These are phyloP conservation scores for Ogataea ganodermae DNA, from an alignment of 805 yeast genomes.

Conservation along the genomic window DNA sequence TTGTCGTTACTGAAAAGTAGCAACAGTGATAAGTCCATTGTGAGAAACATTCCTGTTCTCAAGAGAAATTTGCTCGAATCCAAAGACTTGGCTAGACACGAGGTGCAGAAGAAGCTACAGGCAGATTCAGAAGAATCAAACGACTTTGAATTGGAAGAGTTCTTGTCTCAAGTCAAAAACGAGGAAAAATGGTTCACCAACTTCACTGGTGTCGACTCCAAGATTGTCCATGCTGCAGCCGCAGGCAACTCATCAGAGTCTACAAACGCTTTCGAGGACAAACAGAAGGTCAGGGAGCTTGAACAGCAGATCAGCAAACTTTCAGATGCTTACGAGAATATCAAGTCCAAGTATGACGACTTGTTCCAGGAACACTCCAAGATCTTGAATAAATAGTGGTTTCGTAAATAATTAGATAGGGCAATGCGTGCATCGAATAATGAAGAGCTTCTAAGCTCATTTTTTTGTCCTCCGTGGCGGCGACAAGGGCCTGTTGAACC, in stretches of 20 bases:
- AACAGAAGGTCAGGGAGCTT: conserved; percentile 38
- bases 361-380: conserved; percentile 52
- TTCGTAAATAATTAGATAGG: conserved; percentile 8
- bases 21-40: conserved; percentile 35
- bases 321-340: conserved; percentile 59
- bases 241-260: conserved; percentile 9
- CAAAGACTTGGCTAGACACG: conserved; percentile 44
- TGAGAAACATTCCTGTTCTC: conserved; percentile 58
- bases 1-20: conserved; percentile 17
- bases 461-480: conserved; percentile 38
- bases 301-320: conserved; percentile 49
- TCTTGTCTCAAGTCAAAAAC: conserved; percentile 48
- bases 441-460: background rate
- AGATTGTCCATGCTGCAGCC: conserved; percentile 18
- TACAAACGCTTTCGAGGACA: conserved; percentile 23
- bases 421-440: background rate
- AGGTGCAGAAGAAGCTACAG: conserved; percentile 41
- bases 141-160: conserved; percentile 45
- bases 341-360: conserved; percentile 61
- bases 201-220: conserved; percentile 42
- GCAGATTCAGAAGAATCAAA: conserved; percentile 13
- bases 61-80: conserved; percentile 58
- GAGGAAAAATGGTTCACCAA: conserved; percentile 57
- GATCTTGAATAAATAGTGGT: conserved; percentile 26
- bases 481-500: conserved; percentile 56